Evolutionary conservation across 345 rosid species (phyloP).

Genomic region (Camelina hispida): DNA sequence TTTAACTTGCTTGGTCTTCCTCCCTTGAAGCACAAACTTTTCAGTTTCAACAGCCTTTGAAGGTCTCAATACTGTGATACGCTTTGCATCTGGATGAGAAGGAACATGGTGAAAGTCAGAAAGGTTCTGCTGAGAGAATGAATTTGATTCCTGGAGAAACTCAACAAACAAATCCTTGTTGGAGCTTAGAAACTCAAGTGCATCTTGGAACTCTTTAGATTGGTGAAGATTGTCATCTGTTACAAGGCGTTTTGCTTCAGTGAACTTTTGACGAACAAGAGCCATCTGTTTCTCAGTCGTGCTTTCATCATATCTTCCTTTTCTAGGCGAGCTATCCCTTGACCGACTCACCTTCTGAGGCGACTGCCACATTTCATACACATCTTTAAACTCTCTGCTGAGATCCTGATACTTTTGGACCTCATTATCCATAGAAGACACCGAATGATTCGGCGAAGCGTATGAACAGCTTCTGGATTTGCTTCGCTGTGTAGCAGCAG

Average conservation of each 20-base stretch:
- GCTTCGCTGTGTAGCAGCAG: slow-evolving; percentile 56
- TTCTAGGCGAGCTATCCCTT: slow-evolving; percentile 57
- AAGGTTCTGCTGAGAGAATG: slow-evolving; percentile 44
- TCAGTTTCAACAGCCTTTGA: slow-evolving; percentile 69
- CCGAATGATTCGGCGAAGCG: slow-evolving; percentile 61
- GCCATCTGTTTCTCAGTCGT: slow-evolving; percentile 69
- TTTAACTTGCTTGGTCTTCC: slow-evolving; percentile 56
- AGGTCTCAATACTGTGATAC: slow-evolving; percentile 90
- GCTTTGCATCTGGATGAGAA: slow-evolving; percentile 71
- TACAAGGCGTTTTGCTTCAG: slow-evolving; percentile 81
- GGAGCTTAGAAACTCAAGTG: slow-evolving; percentile 77
- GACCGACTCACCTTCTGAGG: slow-evolving; percentile 50
- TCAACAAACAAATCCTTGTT: slow-evolving; percentile 77
- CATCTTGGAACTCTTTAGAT: slow-evolving; percentile 84
- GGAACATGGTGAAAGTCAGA: slow-evolving; percentile 59
- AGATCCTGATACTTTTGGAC: slow-evolving; percentile 57
- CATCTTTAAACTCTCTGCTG: slow-evolving; percentile 62
- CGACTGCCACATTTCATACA: slow-evolving; percentile 67
- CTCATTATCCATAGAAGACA: slow-evolving; percentile 51
- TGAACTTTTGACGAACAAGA: slow-evolving; percentile 84
- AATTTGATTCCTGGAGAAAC: slow-evolving; percentile 79
- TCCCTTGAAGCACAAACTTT: slow-evolving; percentile 50
- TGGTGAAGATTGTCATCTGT: slow-evolving; percentile 80
- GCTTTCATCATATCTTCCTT: slow-evolving; percentile 51
- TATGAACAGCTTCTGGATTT: slow-evolving; percentile 58